Evolutionary conservation across 1,284 basidiomycete genomes (phyloP).

Genomic region (Hortiboletus rubellus): DNA sequence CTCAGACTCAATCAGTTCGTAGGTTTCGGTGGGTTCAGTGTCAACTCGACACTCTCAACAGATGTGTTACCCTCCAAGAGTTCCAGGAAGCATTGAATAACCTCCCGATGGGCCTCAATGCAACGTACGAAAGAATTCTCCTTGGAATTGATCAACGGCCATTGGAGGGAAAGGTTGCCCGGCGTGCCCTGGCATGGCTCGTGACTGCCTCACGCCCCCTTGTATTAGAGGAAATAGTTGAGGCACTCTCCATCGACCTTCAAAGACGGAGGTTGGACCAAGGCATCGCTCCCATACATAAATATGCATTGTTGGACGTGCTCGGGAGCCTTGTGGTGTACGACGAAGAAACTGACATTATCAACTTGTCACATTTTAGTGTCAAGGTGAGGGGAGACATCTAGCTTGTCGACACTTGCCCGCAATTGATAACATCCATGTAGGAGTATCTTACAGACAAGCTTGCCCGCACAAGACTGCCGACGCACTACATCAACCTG

Average conservation of each 20-base stretch:
- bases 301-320: conserved; percentile 4
- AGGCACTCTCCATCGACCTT: conserved; percentile 13
- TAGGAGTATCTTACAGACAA: conserved; percentile 7
- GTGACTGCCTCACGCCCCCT: conserved; percentile 1
- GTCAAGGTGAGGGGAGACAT: conserved; percentile 11
- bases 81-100: neutral
- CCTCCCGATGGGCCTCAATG: conserved; percentile 6
- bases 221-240: conserved; percentile 2
- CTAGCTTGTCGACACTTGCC: neutral
- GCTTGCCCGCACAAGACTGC: neutral
- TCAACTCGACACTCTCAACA: conserved; percentile 11
- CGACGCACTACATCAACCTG: neutral
- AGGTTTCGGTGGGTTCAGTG: conserved; percentile 12
- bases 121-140: conserved; percentile 9
- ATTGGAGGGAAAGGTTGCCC: neutral
- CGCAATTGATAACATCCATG: neutral
- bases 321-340: conserved; percentile 17
- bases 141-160: neutral
- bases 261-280: neutral
- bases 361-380: conserved; percentile 19
- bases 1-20: neutral
- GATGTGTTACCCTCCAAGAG: neutral
- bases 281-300: neutral
- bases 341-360: conserved; percentile 7
- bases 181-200: conserved; percentile 8